Evolutionary conservation across 108 stramenopile genomes (phyloP).

Genomic region (Tribonema minus): DNA sequence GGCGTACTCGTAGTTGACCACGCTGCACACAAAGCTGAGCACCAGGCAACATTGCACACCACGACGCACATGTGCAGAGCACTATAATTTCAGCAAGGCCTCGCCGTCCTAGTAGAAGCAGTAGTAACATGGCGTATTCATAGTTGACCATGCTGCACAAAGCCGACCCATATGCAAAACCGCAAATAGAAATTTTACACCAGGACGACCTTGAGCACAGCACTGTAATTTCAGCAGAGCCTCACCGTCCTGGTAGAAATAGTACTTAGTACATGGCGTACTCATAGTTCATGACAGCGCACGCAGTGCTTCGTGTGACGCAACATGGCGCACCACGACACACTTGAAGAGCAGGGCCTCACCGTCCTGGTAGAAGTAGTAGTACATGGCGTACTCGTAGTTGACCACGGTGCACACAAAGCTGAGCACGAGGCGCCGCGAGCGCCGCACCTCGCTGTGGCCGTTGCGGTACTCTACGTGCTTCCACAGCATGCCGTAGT

Average conservation of each 20-base stretch:
- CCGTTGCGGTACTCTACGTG: conserved; percentile 72
- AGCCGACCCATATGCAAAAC: conserved; percentile 58
- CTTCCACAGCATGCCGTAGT: conserved; percentile 67
- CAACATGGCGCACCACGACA: conserved; percentile 61
- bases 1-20: conserved; percentile 65
- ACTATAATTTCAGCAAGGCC: too few relatives aligned
- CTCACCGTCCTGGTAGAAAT: too few relatives aligned
- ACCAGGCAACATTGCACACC: too few relatives aligned
- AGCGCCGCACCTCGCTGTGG: conserved; percentile 62
- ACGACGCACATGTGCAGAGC: too few relatives aligned
- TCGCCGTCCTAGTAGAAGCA: too few relatives aligned
- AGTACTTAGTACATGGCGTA: background rate
- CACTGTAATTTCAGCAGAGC: too few relatives aligned
- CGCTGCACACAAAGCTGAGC: conserved; percentile 62
- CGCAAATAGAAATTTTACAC: too few relatives aligned
- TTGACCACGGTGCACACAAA: conserved; percentile 70
- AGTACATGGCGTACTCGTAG: conserved; percentile 50
- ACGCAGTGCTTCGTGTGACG: conserved; percentile 58
- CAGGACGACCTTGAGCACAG: too few relatives aligned
- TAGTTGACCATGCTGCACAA: conserved; percentile 73
- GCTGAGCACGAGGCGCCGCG: conserved; percentile 61
- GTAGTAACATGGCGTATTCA: conserved; percentile 39
- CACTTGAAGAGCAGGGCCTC: conserved; percentile 56
- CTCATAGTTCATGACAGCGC: conserved; percentile 72
- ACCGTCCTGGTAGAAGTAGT: background rate